phyloP scores from a whole-genome alignment of 108 stramenopile genomes.

The Conticribra weissflogii region DNA sequence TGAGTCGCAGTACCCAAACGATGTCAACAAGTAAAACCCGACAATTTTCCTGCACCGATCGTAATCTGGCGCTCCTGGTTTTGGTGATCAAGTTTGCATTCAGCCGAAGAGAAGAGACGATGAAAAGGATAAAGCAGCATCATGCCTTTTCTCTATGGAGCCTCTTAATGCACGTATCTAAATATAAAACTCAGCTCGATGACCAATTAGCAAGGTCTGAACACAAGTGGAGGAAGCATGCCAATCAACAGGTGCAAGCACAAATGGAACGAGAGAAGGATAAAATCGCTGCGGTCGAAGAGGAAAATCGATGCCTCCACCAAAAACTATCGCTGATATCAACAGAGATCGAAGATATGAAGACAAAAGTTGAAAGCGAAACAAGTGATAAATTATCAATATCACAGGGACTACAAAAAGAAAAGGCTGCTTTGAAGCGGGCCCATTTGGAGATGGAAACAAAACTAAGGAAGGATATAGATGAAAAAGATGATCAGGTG shows the following conservation, averaged over 20 bases:
- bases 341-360: too few relatives aligned
- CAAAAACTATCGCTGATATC: too few relatives aligned
- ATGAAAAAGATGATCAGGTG: too few relatives aligned
- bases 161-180: constrained; percentile 3
- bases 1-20: not conserved
- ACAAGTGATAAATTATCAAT: not conserved
- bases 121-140: not conserved
- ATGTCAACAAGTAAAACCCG: too few relatives aligned
- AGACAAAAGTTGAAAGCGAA: constrained; percentile 4
- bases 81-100: not conserved
- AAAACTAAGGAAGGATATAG: too few relatives aligned
- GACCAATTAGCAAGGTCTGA: constrained; percentile 14
- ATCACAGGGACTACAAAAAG: not conserved
- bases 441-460: too few relatives aligned
- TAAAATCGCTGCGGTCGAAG: constrained; percentile 1
- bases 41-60: too few relatives aligned
- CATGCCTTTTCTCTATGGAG: constrained; percentile 40
- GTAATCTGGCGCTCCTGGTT: not conserved
- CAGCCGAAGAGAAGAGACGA: not conserved
- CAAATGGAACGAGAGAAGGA: constrained; percentile 22
- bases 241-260: too few relatives aligned
- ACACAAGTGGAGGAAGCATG: constrained; percentile 12
- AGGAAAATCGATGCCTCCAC: constrained; percentile 2
- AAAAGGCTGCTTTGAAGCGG: too few relatives aligned
- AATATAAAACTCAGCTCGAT: constrained; percentile 1